phyloP scores from a whole-genome alignment of 306 rosid species.

The Cicer bijugum region DNA sequence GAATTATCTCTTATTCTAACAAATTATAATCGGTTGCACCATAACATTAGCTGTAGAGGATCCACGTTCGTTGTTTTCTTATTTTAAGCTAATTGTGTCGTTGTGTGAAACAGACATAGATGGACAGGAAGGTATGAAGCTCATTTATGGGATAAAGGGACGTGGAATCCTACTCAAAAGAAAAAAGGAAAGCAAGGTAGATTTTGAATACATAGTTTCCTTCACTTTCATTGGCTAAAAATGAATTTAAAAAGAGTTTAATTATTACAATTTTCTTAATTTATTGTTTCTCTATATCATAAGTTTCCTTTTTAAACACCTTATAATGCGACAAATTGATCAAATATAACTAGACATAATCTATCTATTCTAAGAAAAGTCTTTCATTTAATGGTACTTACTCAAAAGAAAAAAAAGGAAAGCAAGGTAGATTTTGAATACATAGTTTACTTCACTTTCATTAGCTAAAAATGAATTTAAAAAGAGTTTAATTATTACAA shows the following conservation, averaged over 20 bases:
- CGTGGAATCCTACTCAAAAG: conserved; percentile 92
- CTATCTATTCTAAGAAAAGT: too few relatives aligned
- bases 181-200: conserved; percentile 96
- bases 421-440: conserved; percentile 67
- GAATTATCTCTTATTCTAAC: too few relatives aligned
- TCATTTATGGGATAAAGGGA: conserved; percentile 92
- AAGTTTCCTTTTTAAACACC: too few relatives aligned
- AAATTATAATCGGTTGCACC: too few relatives aligned
- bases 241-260: too few relatives aligned
- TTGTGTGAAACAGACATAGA: conserved; percentile 66
- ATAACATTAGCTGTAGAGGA: too few relatives aligned
- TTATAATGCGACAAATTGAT: too few relatives aligned
- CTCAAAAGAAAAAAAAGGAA: conserved; percentile 94
- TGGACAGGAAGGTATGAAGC: conserved; percentile 97
- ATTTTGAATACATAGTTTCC: conserved; percentile 3
- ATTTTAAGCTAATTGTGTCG: conserved; percentile 27
- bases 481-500: too few relatives aligned
- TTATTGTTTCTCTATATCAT: too few relatives aligned
- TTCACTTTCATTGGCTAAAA: conserved; percentile 15
- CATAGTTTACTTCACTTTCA: background rate
- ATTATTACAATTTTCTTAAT: too few relatives aligned
- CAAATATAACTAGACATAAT: too few relatives aligned
- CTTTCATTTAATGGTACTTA: background rate
- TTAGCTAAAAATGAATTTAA: background rate
- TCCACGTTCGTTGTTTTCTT: background rate